phyloP scores from a whole-genome alignment of 495 filamentous ascomycete genomes.

The Neohortaea acidophila region DNA sequence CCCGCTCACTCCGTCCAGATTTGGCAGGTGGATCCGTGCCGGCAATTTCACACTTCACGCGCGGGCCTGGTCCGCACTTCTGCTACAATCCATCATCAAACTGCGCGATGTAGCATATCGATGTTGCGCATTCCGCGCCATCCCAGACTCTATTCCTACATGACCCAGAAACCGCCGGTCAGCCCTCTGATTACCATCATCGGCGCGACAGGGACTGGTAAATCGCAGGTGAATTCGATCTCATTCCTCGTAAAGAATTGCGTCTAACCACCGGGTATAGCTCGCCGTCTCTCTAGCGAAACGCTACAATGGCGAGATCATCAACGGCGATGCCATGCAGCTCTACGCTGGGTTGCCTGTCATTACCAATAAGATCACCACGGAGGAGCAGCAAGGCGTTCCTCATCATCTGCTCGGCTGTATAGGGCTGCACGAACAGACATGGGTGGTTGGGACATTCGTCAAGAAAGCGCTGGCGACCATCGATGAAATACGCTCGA shows the following conservation, averaged over 20 bases:
- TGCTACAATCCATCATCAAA: too few relatives aligned
- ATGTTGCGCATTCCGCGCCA: neutral
- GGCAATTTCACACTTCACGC: too few relatives aligned
- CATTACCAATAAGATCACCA: constrained; percentile 83
- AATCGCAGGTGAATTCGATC: constrained; percentile 66
- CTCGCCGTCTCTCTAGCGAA: constrained; percentile 81
- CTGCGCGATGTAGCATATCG: too few relatives aligned
- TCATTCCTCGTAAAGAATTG: neutral
- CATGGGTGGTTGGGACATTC: constrained; percentile 72
- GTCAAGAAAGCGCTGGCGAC: constrained; percentile 47
- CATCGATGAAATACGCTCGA: constrained; percentile 59
- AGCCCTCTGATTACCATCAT: constrained; percentile 66
- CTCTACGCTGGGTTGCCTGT: constrained; percentile 87
- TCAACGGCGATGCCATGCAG: constrained; percentile 99
- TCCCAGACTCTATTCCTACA: neutral
- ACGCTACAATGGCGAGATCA: constrained; percentile 79
- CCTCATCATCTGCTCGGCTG: constrained; percentile 80
- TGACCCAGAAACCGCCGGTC: constrained; percentile 12
- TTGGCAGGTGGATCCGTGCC: too few relatives aligned
- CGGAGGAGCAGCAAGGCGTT: constrained; percentile 59
- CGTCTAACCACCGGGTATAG: constrained; percentile 37
- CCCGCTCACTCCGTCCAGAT: too few relatives aligned
- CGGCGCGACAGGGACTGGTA: constrained; percentile 89
- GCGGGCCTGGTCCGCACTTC: too few relatives aligned
- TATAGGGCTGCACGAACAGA: constrained; percentile 52